Conservation (phyloP, 2,329 filamentous ascomycete genomes). For the Fusarium mundagurra region DNA sequence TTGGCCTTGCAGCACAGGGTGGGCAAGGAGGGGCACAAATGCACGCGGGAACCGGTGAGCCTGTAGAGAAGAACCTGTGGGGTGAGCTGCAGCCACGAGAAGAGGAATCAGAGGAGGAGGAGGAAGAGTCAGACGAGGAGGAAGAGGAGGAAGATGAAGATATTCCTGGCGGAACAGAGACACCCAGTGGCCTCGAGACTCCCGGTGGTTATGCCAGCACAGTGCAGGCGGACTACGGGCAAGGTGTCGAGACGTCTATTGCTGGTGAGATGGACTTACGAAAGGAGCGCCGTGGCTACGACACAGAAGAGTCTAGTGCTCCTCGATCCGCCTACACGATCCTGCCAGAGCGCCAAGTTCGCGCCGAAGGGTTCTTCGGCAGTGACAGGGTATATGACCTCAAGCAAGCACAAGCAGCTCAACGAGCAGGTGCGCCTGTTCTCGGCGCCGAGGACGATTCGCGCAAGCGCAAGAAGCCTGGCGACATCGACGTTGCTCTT, state of each 20-base stretch:
- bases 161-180: constrained; percentile 74
- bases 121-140: constrained; percentile 78
- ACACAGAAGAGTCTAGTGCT: constrained; percentile 82
- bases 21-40: constrained; percentile 47
- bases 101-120: constrained; percentile 77
- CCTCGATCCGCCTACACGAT: constrained; percentile 88
- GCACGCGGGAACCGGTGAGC: constrained; percentile 69
- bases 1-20: constrained; percentile 72
- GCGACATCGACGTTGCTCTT: constrained; percentile 92
- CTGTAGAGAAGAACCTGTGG: constrained; percentile 89
- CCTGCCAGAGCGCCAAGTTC: constrained; percentile 86
- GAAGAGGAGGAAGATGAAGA: constrained; percentile 70
- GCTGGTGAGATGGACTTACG: constrained; percentile 90
- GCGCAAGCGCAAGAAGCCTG: constrained; percentile 92
- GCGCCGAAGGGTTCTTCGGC: constrained; percentile 93
- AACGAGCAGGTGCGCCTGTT: constrained; percentile 69
- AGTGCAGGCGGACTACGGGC: constrained; percentile 81
- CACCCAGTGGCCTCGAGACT: constrained; percentile 81
- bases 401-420: constrained; percentile 57
- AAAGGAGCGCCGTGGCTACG: constrained; percentile 82
- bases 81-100: constrained; percentile 87
- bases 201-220: constrained; percentile 83
- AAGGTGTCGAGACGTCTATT: constrained; percentile 76
- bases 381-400: constrained; percentile 95
- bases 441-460: constrained; percentile 82